A percentile compares a stretch with the other conserved stretches of the same genome.
phyloP scores from a whole-genome alignment of 2,329 filamentous ascomycete genomes.

The Apiospora marii region DNA sequence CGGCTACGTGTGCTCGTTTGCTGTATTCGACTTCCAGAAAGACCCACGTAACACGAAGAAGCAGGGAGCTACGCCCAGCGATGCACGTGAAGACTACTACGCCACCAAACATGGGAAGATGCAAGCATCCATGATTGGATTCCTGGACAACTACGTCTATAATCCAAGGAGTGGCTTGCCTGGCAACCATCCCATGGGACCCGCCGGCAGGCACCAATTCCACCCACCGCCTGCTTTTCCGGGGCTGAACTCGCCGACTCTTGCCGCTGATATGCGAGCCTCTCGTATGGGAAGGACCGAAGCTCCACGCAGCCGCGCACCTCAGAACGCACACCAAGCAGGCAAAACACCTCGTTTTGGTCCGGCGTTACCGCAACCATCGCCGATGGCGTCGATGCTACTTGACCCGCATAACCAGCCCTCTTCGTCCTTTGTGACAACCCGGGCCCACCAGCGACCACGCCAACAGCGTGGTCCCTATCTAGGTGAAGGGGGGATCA shows the following conservation, averaged over 20 bases:
- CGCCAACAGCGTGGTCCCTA: conserved; percentile 55
- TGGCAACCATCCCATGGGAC: conserved; percentile 60
- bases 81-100: conserved; percentile 90
- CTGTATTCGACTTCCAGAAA: conserved; percentile 96
- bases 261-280: conserved; percentile 62
- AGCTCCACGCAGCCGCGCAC: conserved; percentile 48
- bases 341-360: conserved; percentile 54
- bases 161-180: conserved; percentile 74
- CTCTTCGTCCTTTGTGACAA: conserved; percentile 53
- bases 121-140: conserved; percentile 96
- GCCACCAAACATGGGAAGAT: conserved; percentile 97
- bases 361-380: conserved; percentile 57
- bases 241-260: conserved; percentile 69
- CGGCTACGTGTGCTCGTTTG: conserved; percentile 96
- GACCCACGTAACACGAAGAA: conserved; percentile 60
- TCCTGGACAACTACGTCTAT: conserved; percentile 88
- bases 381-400: conserved; percentile 76
- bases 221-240: conserved; percentile 80
- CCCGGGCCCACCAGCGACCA: conserved; percentile 55
- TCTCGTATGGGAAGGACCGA: conserved; percentile 59
- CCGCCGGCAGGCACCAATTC: conserved; percentile 66
- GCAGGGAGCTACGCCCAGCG: conserved; percentile 52
- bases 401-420: conserved; percentile 81
- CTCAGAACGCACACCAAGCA: conserved; percentile 44
- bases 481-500: conserved; percentile 58